phyloP scores from a whole-genome alignment of 257 asterid genomes.

The Primulina tabacum region DNA sequence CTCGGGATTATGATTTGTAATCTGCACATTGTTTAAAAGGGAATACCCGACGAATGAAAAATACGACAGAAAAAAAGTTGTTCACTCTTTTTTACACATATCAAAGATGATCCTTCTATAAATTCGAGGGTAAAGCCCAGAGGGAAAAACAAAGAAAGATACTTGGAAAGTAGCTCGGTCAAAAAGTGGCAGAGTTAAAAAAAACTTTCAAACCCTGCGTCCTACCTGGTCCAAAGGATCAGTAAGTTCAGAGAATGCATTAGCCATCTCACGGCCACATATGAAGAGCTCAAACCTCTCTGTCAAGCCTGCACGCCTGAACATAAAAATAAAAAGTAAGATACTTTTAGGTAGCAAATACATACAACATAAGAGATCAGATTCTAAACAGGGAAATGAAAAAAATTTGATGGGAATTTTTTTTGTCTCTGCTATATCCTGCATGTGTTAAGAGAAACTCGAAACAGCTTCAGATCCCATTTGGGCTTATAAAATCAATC shows the following conservation, averaged over 20 bases:
- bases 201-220: background rate
- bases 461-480: background rate
- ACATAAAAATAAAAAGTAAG: constrained; percentile 19
- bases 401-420: background rate
- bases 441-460: background rate
- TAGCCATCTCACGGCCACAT: constrained; percentile 89
- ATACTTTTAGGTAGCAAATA: constrained; percentile 8
- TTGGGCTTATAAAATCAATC: background rate
- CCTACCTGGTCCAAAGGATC: constrained; percentile 92
- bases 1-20: no score
- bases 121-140: background rate
- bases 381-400: background rate
- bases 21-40: no score
- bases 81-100: no score
- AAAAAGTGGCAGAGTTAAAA: background rate
- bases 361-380: background rate
- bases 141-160: background rate
- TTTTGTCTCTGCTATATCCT: background rate
- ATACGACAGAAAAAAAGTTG: no score
- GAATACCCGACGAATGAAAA: no score
- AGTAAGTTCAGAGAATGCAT: constrained; percentile 91
- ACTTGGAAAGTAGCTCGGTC: background rate
- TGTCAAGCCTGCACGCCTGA: constrained; percentile 76
- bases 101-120: background rate
- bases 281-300: constrained; percentile 95